These are phyloP conservation scores for Aristolochia californica DNA, from an alignment of 164 flowering plant genomes.

Conservation along the genomic window DNA sequence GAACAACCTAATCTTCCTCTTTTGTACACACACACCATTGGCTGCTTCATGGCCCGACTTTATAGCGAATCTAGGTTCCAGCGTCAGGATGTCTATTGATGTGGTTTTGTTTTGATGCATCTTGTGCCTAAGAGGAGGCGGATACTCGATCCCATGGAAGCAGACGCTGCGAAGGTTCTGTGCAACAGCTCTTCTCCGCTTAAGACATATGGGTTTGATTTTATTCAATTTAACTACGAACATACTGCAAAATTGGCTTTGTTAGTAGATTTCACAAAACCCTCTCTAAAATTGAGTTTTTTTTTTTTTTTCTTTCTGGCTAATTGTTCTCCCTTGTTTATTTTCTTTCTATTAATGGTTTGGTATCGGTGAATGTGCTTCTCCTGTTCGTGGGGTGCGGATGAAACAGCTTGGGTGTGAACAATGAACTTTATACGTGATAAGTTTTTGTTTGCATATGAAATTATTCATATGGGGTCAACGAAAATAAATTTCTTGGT, in stretches of 20 bases:
- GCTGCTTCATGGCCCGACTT: too few relatives aligned
- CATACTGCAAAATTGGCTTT: not conserved
- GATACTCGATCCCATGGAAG: constrained; percentile 44
- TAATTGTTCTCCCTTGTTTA: not conserved
- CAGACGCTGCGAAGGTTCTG: constrained; percentile 40
- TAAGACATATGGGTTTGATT: too few relatives aligned
- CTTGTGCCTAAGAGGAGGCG: constrained; percentile 35
- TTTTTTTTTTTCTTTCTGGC: not conserved
- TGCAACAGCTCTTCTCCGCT: not conserved
- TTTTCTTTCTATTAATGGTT: too few relatives aligned
- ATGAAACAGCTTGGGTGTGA: too few relatives aligned
- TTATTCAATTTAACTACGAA: not conserved
- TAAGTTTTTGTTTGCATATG: too few relatives aligned
- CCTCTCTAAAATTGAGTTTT: too few relatives aligned
- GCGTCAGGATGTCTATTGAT: not conserved
- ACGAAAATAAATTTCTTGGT: too few relatives aligned
- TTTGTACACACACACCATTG: too few relatives aligned
- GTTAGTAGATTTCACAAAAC: not conserved
- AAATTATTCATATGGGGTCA: too few relatives aligned
- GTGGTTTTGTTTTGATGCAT: not conserved
- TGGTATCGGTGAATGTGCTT: too few relatives aligned
- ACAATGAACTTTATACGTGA: too few relatives aligned
- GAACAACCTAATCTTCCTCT: not conserved
- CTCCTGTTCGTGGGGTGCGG: too few relatives aligned
- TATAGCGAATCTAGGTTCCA: not conserved